phyloP scores from a whole-genome alignment of 2,329 filamentous ascomycete species.

The Coniochaeta hoffmannii region DNA sequence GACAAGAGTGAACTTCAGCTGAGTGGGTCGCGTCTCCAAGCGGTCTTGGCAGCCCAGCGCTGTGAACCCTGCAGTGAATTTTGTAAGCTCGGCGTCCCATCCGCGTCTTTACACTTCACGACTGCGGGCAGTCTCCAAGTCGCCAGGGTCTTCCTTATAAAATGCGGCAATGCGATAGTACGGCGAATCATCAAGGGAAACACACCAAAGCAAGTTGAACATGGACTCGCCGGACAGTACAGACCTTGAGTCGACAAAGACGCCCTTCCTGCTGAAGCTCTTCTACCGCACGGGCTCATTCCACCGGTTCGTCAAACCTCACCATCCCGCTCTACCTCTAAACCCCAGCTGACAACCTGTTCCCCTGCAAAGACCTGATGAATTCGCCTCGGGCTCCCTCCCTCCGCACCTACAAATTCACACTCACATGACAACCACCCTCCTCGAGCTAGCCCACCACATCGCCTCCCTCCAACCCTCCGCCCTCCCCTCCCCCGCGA shows the following conservation, averaged over 20 bases:
- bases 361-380: constrained; percentile 49
- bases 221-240: constrained; percentile 36
- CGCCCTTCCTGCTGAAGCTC: constrained; percentile 78
- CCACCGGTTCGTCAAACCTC: constrained; percentile 46
- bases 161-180: neutral
- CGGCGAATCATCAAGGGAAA: neutral
- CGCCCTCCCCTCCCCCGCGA: constrained; percentile 63
- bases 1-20: neutral
- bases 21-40: neutral
- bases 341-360: constrained; percentile 9
- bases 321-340: neutral
- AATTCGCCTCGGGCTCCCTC: constrained; percentile 56
- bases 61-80: neutral
- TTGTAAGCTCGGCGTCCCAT: neutral
- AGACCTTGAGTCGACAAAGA: constrained; percentile 55
- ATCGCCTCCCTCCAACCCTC: constrained; percentile 57
- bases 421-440: constrained; percentile 75
- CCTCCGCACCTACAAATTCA: constrained; percentile 71
- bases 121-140: neutral
- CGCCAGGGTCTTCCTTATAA: neutral
- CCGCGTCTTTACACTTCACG: neutral
- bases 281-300: constrained; percentile 73
- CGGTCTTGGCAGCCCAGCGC: neutral
- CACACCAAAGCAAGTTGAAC: too few species aligned
- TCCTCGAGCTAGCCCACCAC: constrained; percentile 73